Evolutionary conservation across 2,329 filamentous ascomycete genomes (phyloP), one percentile per base, ranked within the genome.

Genomic region (Aspergillus thermomutatus): DNA sequence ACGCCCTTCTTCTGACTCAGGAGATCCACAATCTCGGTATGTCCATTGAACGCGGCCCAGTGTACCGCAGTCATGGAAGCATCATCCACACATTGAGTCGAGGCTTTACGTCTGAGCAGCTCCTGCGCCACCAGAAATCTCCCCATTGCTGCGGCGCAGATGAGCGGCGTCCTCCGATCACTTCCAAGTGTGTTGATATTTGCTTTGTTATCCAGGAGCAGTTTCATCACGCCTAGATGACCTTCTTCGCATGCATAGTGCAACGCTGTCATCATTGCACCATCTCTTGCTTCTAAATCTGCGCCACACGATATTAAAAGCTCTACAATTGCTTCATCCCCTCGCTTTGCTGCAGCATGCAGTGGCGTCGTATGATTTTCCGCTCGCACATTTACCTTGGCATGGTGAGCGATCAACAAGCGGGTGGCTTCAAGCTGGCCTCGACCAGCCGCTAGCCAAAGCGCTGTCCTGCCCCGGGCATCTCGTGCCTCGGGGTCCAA

Each of bases 41-140:
- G 73, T 1, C 73, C 73, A 50, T 73, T 74, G 55, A 66, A 74
- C 6, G 69, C 66, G 26, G 74, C 74, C 72, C 72, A 75, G 50
- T 76, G 74, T 21, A 76, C 51, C 0, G 71, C 67, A 8, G 70
- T 73, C 72, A 75, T 75, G 4, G 65, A 68, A 17, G 60, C 64
- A 49, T 75, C 71, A 50, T 71, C 72, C 1, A 58, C 56, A 40
- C 58, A 58, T 47, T 64, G 64, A 7, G 55, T 50, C 4, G 65
- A 69, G 1, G 72, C 71, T 53, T 68, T 74, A 48, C 62, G 66
- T 46, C 69, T 68, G 5, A 76, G 48, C 5, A 76, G 64, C 50
- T 69, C 60, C 26, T 69, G 61, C 6, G 69, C 69, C 23, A 64
- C 65, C 25, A 55, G 51, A 11, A 68, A 50, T 21, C 66, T 63